Evolutionary conservation across 805 yeast species (phyloP).

Genomic region (Wickerhamiella australiensis): DNA sequence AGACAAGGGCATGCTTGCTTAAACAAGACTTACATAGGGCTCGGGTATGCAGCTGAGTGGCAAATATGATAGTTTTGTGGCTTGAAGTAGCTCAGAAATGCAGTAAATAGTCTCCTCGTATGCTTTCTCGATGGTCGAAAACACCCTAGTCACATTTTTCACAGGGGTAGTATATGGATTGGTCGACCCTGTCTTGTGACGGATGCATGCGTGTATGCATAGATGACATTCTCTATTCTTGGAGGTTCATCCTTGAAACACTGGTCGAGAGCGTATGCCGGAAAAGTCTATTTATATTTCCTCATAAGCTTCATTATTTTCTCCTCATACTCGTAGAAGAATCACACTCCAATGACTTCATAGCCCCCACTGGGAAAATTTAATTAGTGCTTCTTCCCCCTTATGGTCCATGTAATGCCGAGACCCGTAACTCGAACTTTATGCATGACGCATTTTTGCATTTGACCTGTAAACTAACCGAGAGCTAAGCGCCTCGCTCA

Average conservation of each 20-base stretch:
- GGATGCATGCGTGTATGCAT: background rate
- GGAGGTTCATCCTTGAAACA: background rate
- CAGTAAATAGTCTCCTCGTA: too few relatives aligned
- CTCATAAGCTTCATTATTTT: background rate
- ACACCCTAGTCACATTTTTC: too few relatives aligned
- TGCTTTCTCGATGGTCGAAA: too few relatives aligned
- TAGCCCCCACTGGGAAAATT: background rate
- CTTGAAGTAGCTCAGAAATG: too few relatives aligned
- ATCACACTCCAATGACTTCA: too few relatives aligned
- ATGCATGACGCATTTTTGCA: background rate
- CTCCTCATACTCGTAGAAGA: too few relatives aligned
- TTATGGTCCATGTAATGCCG: background rate
- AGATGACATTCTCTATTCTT: background rate
- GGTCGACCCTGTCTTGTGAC: background rate
- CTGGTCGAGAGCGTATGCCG: constrained; percentile 1
- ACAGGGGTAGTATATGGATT: background rate
- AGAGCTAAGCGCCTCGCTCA: too few relatives aligned
- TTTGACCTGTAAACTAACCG: too few relatives aligned
- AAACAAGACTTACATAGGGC: background rate
- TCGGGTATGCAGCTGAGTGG: background rate
- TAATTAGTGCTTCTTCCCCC: background rate
- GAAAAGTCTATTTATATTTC: background rate
- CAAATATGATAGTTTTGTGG: background rate
- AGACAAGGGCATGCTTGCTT: constrained; percentile 4
- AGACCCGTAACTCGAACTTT: background rate